Evolutionary conservation across 176 grass and related monocot species (phyloP), one percentile per base, ranked within the genome.

Genomic region (Puya raimondii): DNA sequence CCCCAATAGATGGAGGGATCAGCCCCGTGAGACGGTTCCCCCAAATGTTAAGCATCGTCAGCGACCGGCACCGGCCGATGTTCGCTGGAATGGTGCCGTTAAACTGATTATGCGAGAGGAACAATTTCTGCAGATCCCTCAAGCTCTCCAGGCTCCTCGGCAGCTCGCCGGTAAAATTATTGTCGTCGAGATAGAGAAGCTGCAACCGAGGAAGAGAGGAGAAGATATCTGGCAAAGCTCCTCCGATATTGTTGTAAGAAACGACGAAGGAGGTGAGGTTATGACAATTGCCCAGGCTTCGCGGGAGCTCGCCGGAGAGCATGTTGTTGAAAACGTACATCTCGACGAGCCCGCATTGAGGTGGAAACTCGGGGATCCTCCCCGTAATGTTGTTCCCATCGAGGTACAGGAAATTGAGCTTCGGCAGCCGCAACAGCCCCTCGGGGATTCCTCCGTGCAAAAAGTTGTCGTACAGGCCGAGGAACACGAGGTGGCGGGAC

Each of bases 201-300:
- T 69, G 69, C 16, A 90, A 18, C 7, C 58, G 64, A 0, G 63
- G 69, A 50, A 90, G 13, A 33, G 68, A 79, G n/a, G 82, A 50
- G 0, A 90, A 83, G 49, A 82, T 63, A 78, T 86, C 80, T 1
- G 83, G 79, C 23, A 90, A 48, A 10, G 2, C 16, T 23, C 87
- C 83, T 0, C 53, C 50, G 9, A 90, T 73, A 42, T 42, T 63
- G 16, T 90, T 90, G 68, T 50, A 67, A 47, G 87, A 83, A 0
- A 78, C 56, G 50, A 29, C 63, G 11, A 90, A 52, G 4, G 15
- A 22, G 17, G 73, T 86, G 50, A 90, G 83, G 25, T 83, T 90
- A 15, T 50, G 67, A 52, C 87, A 90, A 81, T 86, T 90, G 64
- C 54, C 13, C 14, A 90, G 80, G 76, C 83, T 90, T 0, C 0